phyloP scores from a whole-genome alignment of 2,329 filamentous ascomycete genomes.

The Diaporthe batatas region DNA sequence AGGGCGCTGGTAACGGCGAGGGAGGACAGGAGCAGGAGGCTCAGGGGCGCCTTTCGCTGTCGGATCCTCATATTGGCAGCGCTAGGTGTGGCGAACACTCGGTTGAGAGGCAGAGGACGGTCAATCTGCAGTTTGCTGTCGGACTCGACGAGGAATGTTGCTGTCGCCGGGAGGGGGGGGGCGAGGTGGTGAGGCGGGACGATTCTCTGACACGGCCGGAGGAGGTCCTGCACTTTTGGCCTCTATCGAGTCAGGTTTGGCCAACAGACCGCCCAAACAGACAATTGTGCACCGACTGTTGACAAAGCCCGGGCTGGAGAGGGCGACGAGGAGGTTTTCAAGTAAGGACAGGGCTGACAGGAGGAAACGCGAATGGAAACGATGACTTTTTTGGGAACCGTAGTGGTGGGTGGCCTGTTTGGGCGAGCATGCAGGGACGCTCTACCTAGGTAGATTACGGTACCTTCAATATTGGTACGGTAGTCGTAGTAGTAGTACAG shows the following conservation, averaged over 20 bases:
- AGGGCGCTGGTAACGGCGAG: conserved; percentile 62
- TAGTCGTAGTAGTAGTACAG: no score
- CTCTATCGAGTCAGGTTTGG: conserved; percentile 14
- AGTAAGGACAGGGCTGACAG: conserved; percentile 11
- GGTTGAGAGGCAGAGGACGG: neutral
- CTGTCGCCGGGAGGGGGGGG: neutral
- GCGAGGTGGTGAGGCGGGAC: conserved; percentile 12
- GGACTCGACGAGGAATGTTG: neutral
- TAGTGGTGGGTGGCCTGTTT: neutral
- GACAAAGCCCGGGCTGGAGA: neutral
- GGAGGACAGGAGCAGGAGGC: conserved; percentile 72
- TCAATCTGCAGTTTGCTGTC: neutral
- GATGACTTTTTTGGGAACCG: neutral
- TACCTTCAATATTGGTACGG: neutral
- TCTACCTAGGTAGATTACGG: neutral
- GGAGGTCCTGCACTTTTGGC: conserved; percentile 13
- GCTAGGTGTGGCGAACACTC: neutral
- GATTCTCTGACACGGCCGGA: conserved; percentile 16
- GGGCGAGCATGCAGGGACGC: conserved; percentile 2
- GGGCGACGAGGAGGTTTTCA: neutral
- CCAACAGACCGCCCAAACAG: neutral
- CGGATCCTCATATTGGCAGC: conserved; percentile 69
- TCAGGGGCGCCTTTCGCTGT: conserved; percentile 65
- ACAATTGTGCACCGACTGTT: neutral
- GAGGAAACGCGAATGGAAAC: neutral